Percentiles rank a stretch among this genome's conserved stretches.
Evolutionary conservation across 495 filamentous ascomycete genomes (phyloP).

Genomic region (Clavariopsis aquatica): DNA sequence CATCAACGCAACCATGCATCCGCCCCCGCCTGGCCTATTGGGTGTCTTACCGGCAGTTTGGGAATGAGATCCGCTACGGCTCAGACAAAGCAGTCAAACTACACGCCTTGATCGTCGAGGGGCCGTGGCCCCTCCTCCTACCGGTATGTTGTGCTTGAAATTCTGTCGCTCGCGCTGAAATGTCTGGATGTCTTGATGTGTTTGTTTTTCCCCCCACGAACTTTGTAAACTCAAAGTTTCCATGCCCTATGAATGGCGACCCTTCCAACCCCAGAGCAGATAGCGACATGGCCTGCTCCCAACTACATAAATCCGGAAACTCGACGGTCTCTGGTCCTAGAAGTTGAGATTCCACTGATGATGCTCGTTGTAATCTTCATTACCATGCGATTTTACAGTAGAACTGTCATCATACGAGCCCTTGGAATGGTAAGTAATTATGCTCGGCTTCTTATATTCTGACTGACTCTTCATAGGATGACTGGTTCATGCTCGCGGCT

Average conservation of each 20-base stretch:
- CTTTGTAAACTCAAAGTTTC: not conserved
- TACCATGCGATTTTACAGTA: constrained; percentile 18
- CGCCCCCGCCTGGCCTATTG: no score
- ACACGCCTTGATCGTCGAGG: not conserved
- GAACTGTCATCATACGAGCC: constrained; percentile 6
- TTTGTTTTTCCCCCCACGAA: not conserved
- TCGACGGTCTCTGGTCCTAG: constrained; percentile 12
- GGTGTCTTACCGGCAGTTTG: no score
- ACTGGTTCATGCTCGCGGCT: constrained; percentile 29
- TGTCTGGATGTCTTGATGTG: no score
- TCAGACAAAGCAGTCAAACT: constrained; percentile 3
- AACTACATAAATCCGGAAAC: constrained; percentile 30
- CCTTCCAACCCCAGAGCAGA: constrained; percentile 17
- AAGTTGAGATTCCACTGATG: constrained; percentile 7
- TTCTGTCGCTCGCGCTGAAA: not conserved
- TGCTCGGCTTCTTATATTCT: not conserved
- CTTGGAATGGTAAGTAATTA: constrained; percentile 9
- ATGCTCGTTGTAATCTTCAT: constrained; percentile 14
- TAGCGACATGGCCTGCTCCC: constrained; percentile 25
- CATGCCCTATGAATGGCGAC: not conserved
- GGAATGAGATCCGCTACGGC: no score
- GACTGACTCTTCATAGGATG: constrained; percentile 9
- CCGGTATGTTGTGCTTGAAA: not conserved
- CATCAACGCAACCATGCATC: no score
- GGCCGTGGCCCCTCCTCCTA: no score